Base-by-base conservation (phyloP, 1,139 yeast genomes). In the Pneumocystis murina region DNA sequence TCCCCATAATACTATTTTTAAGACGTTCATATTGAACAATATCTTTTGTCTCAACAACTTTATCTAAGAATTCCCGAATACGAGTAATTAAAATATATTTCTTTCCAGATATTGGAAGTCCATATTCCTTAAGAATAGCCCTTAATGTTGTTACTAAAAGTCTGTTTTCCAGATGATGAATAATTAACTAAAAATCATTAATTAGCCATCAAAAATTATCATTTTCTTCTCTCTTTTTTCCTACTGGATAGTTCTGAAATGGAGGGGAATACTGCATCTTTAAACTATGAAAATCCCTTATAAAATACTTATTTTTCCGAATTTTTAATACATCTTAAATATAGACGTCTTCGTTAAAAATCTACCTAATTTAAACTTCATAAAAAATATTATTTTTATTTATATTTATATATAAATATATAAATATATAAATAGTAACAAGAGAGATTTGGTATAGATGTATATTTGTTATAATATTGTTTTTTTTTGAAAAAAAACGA, bases 81-180 rank as follows among this genome's bases (percentile, higher is more conserved):
- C 65, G 65, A 33, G 57, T 63, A 41, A 63, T 63, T 41, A 63
- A 39, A 16, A 59, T 58, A 30, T 62, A 30, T 33, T 63, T 63
- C 28, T 61, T 61, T 3, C 65, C 65, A 4, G 62, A 57, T 16
- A 55, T 48, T 40, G 62, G 63, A n/a, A 62, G 33, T n/a, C 63
- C 62, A 39, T 28, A 55, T 8, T 59, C 63, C 48, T 43, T 63
- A 58, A 63, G 63, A 57, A 63, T 61, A n/a, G 60, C 62, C 59
- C 61, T 63, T 57, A 63, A 39, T 30, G 55, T 62, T 7, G 65
- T 61, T 20, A 63, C 65, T 28, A 63, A 59, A 28, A 63, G 24
- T 8, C 65, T 55, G n/a, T 61, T 61, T 60, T 63, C 65, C 43
- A 63, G 39, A 43, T 41, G 59, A n/a, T 62, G 60, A 60, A 59